These are phyloP conservation scores for Arthroderma sp. DNA, from an alignment of 2,329 filamentous ascomycete species.

Conservation along the genomic window DNA sequence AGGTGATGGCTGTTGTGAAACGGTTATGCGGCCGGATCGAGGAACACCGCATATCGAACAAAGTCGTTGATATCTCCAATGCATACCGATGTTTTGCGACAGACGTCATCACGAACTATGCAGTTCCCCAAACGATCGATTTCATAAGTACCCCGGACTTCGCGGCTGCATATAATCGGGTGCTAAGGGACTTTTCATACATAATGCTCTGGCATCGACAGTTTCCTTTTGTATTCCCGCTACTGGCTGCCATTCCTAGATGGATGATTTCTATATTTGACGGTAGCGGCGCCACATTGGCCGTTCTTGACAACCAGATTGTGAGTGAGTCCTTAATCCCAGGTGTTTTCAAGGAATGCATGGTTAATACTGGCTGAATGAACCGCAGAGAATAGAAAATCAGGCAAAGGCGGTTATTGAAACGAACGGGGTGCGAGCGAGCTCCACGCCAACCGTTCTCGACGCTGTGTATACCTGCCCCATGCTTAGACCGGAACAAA, in stretches of 20 bases:
- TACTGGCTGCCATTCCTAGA: slow-evolving; percentile 17
- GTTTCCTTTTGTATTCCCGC: slow-evolving; percentile 16
- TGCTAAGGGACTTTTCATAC: not conserved
- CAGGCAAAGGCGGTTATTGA: not conserved
- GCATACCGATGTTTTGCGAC: not conserved
- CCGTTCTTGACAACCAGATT: not conserved
- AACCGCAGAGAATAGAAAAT: not conserved
- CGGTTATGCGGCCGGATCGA: not conserved
- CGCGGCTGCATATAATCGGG: not conserved
- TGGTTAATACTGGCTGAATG: not conserved
- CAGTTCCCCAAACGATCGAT: slow-evolving; percentile 12
- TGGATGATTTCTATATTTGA: slow-evolving; percentile 16
- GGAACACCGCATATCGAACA: slow-evolving; percentile 1
- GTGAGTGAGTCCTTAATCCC: not conserved
- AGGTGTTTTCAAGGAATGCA: not conserved
- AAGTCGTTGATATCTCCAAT: not conserved
- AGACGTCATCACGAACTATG: slow-evolving; percentile 22
- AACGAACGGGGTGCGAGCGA: not conserved
- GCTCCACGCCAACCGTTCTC: not conserved
- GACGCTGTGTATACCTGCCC: not conserved
- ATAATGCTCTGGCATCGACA: slow-evolving; percentile 13
- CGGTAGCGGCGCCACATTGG: not conserved
- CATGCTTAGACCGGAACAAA: slow-evolving; percentile 8
- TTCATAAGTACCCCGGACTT: not conserved
- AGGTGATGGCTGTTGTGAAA: not conserved